phyloP scores from a whole-genome alignment of 2,329 filamentous ascomycete species.

The Fusarium circinatum region DNA sequence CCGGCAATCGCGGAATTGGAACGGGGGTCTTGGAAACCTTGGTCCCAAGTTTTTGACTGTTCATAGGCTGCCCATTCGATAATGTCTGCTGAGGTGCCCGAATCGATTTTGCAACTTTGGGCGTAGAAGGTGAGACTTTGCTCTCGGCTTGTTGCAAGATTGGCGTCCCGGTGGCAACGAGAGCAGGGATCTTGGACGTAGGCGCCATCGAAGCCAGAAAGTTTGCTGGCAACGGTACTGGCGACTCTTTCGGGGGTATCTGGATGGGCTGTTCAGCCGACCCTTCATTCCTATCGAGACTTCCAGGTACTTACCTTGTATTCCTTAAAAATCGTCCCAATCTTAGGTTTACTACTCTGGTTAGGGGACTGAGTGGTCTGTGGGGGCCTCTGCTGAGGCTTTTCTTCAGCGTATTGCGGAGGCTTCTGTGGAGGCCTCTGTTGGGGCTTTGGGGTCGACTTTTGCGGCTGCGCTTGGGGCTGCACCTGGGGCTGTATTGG shows the following conservation, averaged over 20 bases:
- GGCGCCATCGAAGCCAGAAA: slow-evolving; percentile 55
- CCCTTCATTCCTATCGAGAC: slow-evolving; percentile 36
- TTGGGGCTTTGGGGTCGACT: neutral
- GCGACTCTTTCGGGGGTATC: slow-evolving; percentile 55
- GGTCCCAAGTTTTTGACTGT: neutral
- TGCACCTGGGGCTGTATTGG: neutral
- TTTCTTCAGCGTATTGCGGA: neutral
- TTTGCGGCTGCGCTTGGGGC: neutral
- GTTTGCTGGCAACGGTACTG: slow-evolving; percentile 57
- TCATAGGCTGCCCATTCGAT: slow-evolving; percentile 12
- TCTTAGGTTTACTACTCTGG: slow-evolving; percentile 40
- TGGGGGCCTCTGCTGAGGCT: neutral
- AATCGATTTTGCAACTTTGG: neutral
- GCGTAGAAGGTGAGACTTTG: neutral
- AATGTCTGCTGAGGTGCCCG: slow-evolving; percentile 17
- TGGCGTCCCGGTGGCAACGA: slow-evolving; percentile 26
- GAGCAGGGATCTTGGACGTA: slow-evolving; percentile 33
- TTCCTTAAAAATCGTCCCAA: slow-evolving; percentile 40
- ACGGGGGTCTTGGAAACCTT: slow-evolving; percentile 46
- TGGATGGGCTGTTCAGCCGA: slow-evolving; percentile 46
- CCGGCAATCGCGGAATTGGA: slow-evolving; percentile 45
- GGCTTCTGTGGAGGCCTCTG: neutral
- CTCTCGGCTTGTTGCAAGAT: slow-evolving; percentile 18
- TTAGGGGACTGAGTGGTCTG: slow-evolving; percentile 7
- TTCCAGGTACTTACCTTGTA: slow-evolving; percentile 49